These are phyloP conservation scores for Penicillium cosmopolitanum DNA, from an alignment of 495 filamentous ascomycete genomes.

Conservation along the genomic window DNA sequence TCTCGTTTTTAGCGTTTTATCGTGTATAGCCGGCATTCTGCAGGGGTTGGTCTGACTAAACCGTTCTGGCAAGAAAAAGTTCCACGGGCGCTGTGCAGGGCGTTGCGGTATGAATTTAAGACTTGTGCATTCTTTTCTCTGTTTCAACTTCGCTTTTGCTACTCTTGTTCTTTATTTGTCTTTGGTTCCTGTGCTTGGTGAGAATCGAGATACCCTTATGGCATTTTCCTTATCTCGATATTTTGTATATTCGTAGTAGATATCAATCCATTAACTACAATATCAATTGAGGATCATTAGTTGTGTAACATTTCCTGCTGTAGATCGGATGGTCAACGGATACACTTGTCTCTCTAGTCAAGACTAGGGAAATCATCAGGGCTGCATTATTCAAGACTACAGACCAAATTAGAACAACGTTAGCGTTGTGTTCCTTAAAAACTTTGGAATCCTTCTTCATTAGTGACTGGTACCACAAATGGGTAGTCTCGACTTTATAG, in stretches of 20 bases:
- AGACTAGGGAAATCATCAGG: neutral
- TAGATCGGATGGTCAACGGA: too few species aligned
- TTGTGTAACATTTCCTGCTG: too few species aligned
- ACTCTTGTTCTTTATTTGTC: neutral
- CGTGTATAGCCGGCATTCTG: slow-evolving; percentile 25
- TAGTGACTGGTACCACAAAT: neutral
- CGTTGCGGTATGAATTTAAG: slow-evolving; percentile 32
- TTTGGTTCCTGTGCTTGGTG: slow-evolving; percentile 2
- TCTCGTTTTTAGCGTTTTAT: slow-evolving; percentile 19
- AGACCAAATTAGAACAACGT: neutral
- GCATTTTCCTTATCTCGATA: slow-evolving; percentile 7
- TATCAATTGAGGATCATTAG: neutral
- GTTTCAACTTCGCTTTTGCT: slow-evolving; percentile 6
- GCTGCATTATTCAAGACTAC: neutral
- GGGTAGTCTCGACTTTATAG: neutral
- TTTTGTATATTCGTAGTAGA: neutral
- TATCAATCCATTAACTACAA: neutral
- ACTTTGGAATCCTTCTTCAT: neutral
- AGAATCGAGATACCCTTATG: slow-evolving; percentile 31
- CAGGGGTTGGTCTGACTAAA: neutral
- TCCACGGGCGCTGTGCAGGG: slow-evolving; percentile 28
- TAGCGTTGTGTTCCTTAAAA: neutral
- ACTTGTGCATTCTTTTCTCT: slow-evolving; percentile 19
- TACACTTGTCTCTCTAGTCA: too few species aligned
- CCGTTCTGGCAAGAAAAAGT: slow-evolving; percentile 19